Conservation (phyloP, 2,329 filamentous ascomycete genomes). For the Trichoderma citrinoviride region DNA sequence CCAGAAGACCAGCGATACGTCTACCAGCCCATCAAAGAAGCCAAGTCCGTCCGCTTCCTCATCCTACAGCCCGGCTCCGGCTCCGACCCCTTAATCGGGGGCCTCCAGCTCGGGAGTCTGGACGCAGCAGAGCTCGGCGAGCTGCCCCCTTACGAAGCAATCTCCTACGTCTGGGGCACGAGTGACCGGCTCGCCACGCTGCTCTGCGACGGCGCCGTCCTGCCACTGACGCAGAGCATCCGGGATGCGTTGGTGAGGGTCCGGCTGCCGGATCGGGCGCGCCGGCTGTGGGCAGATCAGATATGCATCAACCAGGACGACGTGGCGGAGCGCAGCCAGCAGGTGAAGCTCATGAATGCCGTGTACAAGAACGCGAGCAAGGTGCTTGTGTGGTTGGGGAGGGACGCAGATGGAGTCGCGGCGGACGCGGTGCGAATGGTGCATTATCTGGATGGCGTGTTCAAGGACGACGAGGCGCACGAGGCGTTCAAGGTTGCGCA, state of each 20-base stretch:
- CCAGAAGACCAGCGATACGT: not conserved
- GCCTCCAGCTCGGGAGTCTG: conserved; percentile 29
- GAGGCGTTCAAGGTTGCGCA: conserved; percentile 31
- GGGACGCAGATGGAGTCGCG: conserved; percentile 31
- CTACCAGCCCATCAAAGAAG: conserved; percentile 28
- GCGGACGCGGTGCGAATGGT: conserved; percentile 31
- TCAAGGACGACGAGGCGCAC: conserved; percentile 33
- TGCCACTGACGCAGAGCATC: conserved; percentile 34
- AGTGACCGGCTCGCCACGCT: conserved; percentile 28
- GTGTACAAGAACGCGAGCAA: conserved; percentile 36
- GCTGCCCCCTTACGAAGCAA: conserved; percentile 32
- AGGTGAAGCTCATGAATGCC: conserved; percentile 41
- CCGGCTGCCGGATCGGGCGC: conserved; percentile 26
- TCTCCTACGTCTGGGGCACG: conserved; percentile 40
- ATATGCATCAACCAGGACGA: conserved; percentile 43
- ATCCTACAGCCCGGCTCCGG: conserved; percentile 33
- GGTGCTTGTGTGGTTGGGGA: conserved; percentile 39
- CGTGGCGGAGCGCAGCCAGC: conserved; percentile 35
- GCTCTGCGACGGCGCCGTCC: conserved; percentile 26
- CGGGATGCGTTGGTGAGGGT: conserved; percentile 33
- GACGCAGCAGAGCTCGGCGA: conserved; percentile 21
- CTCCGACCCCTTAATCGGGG: conserved; percentile 31
- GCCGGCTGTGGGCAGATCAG: conserved; percentile 41
- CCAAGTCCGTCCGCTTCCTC: conserved; percentile 33
- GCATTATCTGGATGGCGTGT: conserved; percentile 31